phyloP scores from a whole-genome alignment of 2,329 filamentous ascomycete species.

The Xylaria sp. region DNA sequence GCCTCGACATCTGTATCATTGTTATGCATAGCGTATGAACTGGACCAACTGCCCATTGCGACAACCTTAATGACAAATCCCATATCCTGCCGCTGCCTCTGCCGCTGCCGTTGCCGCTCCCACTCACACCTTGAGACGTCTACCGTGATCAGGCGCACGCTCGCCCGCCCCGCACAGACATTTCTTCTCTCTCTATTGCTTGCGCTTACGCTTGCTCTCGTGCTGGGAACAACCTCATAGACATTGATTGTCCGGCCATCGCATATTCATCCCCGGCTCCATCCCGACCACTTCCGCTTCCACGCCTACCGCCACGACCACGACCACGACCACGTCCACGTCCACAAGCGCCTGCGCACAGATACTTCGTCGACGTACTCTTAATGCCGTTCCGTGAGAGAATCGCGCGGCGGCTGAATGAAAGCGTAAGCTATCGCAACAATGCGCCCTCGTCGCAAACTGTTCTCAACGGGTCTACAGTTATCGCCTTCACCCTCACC shows the following conservation, averaged over 20 bases:
- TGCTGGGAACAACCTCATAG: constrained; percentile 2
- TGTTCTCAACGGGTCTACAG: constrained; percentile 46
- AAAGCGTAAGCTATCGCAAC: constrained; percentile 47
- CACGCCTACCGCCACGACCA: not conserved
- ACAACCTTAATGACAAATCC: constrained; percentile 27
- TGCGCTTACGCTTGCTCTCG: not conserved
- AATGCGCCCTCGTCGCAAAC: constrained; percentile 38
- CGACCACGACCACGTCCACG: not conserved
- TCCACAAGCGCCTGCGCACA: constrained; percentile 1
- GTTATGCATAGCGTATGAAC: not conserved
- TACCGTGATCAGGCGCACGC: constrained; percentile 12
- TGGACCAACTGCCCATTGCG: constrained; percentile 5
- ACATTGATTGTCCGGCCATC: constrained; percentile 2
- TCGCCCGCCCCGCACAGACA: constrained; percentile 17
- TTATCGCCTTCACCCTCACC: constrained; percentile 52
- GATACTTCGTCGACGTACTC: constrained; percentile 13
- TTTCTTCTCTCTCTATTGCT: not conserved
- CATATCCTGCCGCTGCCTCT: not conserved
- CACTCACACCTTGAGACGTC: constrained; percentile 2
- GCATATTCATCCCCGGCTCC: not conserved
- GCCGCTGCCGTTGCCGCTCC: not conserved
- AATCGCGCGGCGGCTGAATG: constrained; percentile 48
- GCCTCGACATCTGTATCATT: not conserved
- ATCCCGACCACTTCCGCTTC: not conserved
- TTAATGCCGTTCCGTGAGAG: constrained; percentile 50